A percentile compares a stretch with the other conserved stretches of the same genome.
These are phyloP conservation scores for Phoenix dactylifera DNA, from an alignment of 176 grass and related monocot species.

Conservation along the genomic window DNA sequence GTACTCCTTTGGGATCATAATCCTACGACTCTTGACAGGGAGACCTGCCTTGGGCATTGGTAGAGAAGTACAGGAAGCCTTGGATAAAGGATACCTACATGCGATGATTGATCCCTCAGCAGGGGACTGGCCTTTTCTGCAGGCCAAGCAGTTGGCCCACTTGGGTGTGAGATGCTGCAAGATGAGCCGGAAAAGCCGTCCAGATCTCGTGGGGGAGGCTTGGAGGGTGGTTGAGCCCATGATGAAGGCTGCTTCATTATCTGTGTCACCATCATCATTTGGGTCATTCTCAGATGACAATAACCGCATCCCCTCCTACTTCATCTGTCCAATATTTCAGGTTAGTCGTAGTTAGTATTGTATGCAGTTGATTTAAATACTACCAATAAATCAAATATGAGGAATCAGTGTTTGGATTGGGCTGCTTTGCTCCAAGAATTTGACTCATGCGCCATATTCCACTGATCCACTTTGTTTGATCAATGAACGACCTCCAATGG, in stretches of 20 bases:
- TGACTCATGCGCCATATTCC: no score
- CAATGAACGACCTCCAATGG: no score
- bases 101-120: constrained; percentile 39
- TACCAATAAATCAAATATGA: no score
- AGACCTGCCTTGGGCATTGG: constrained; percentile 45
- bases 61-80: constrained; percentile 45
- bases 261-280: neutral
- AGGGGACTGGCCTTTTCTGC: constrained; percentile 58
- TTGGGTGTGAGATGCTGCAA: constrained; percentile 65
- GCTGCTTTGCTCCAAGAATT: no score
- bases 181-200: constrained; percentile 39
- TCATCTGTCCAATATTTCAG: constrained; percentile 77
- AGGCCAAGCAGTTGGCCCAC: constrained; percentile 64
- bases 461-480: no score
- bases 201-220: constrained; percentile 46
- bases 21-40: constrained; percentile 58
- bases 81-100: constrained; percentile 36
- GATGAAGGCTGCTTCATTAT: constrained; percentile 22
- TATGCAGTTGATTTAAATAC: no score
- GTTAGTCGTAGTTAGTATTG: constrained; percentile 10
- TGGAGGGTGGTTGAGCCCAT: constrained; percentile 57
- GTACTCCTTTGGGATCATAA: constrained; percentile 69
- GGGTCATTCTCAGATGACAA: neutral
- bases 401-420: no score
- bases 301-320: constrained; percentile 32